Evolutionary conservation across 192 early-diverging fungal species (phyloP).

Genomic region (Entomortierella parvispora): DNA sequence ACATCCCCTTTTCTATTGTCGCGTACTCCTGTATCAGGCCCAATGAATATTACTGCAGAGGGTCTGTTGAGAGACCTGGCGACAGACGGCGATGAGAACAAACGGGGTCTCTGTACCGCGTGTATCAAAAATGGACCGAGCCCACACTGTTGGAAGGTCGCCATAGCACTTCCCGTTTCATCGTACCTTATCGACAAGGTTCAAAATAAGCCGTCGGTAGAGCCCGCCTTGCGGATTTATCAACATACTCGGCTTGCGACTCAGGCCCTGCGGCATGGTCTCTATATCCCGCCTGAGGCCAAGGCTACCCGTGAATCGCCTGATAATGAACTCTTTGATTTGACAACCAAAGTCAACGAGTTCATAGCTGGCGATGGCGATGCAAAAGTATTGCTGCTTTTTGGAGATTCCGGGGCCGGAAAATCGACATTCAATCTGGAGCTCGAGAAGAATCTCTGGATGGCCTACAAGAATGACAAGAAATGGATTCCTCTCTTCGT

Average conservation of each 20-base stretch:
- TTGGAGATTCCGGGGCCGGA: constrained; percentile 7
- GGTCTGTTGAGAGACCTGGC: too few species aligned
- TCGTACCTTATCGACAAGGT: not conserved
- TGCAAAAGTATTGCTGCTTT: not conserved
- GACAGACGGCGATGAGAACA: too few species aligned
- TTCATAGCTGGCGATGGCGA: not conserved
- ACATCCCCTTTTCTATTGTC: too few species aligned
- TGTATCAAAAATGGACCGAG: too few species aligned
- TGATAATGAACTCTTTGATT: not conserved
- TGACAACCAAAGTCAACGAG: not conserved
- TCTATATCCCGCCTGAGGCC: constrained; percentile 3
- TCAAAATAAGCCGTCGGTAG: not conserved
- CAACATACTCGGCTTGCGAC: not conserved
- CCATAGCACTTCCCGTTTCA: too few species aligned
- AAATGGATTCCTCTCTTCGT: not conserved
- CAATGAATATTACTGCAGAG: too few species aligned
- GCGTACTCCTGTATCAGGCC: too few species aligned
- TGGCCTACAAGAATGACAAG: not conserved
- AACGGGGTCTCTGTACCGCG: too few species aligned
- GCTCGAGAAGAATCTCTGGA: not conserved
- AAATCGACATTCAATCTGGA: constrained; percentile 7
- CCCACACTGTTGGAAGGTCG: too few species aligned
- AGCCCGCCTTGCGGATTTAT: not conserved
- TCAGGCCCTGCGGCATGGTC: not conserved
- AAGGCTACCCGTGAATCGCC: not conserved